Evolutionary conservation across 2,329 filamentous ascomycete species (phyloP), one percentile per base, ranked within the genome.

Genomic region (Aureobasidium sp.): DNA sequence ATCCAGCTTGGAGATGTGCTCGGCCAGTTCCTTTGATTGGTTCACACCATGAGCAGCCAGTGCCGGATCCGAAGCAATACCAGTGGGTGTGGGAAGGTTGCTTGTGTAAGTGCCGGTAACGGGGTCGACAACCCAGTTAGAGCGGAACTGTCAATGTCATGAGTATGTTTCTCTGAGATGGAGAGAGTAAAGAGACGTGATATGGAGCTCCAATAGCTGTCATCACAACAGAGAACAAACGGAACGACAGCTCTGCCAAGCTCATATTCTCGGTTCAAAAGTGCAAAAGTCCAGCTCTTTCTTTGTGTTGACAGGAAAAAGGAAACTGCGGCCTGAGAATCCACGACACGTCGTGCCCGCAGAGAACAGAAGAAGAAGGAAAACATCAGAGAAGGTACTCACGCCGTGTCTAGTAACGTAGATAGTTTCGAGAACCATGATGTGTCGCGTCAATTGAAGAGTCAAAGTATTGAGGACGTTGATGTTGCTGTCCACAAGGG

Each of bases 41-140:
- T 89, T 85, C 47, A 97, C 91, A 66, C 96, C 96, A 75, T 98
- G 91, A 27, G 93, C 90, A 10, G 95, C 94, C 72, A 99, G 87
- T 13, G 93, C 91, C 53, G 95, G 95, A 76, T 99, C 96, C 31
- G 92, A 92, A 5, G 95, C 87, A 69, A 97, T 94, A 62, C 93
- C 93, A 8, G 96, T 98, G 1, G 96, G 95, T 43, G 93, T 94
- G 48, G 86, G 89, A 70, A 96, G 89, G 66, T 84, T 85, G 29
- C 92, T 84, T 63, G 86, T 87, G 82, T 98, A 98, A 71, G 85
- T 86, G 62, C 96, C 95, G 43, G 93, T 95, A 68, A 86, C 82
- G 53, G 90, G 89, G 79, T 98, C 91, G 67, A 98, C 93, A 50
- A 89, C 88, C 94, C 95, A 98, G 77, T 92, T 94, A 70, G 93